Conservation (phyloP, 257 asterid genomes). For the Vinca minor region DNA sequence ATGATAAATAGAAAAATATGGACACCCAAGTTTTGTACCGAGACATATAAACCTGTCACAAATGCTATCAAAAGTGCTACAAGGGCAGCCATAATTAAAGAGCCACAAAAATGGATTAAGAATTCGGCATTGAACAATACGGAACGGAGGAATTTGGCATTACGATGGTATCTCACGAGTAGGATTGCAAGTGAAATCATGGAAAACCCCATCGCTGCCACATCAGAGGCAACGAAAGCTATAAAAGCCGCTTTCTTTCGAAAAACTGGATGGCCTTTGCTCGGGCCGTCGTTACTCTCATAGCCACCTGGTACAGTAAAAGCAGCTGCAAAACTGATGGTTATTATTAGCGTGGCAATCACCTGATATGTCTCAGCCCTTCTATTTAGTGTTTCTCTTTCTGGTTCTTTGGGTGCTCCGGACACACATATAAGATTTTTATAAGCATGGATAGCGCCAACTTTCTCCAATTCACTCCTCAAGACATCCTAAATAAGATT, state of each 20-base stretch:
- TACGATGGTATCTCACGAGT: too few relatives aligned
- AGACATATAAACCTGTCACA: conserved; percentile 7
- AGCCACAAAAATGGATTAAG: too few relatives aligned
- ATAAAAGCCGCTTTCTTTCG: background rate
- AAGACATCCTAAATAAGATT: background rate
- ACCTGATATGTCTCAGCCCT: background rate
- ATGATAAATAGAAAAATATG: background rate
- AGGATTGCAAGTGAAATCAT: background rate
- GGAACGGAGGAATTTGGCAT: too few relatives aligned
- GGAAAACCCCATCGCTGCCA: background rate
- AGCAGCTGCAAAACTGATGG: conserved; percentile 2
- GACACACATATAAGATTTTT: background rate
- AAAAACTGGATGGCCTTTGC: background rate
- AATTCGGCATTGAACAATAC: too few relatives aligned
- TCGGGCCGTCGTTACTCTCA: background rate
- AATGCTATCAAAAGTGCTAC: conserved; percentile 5
- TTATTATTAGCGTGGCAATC: conserved; percentile 1
- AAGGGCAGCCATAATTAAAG: background rate
- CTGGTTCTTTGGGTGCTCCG: background rate
- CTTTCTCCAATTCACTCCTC: background rate
- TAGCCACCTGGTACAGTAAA: conserved; percentile 3
- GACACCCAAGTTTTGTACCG: background rate
- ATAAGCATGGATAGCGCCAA: background rate
- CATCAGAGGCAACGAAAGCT: background rate
- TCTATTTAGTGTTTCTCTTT: background rate